phyloP scores from a whole-genome alignment of 192 early-diverging fungal species.

The Coemansia javaensis region DNA sequence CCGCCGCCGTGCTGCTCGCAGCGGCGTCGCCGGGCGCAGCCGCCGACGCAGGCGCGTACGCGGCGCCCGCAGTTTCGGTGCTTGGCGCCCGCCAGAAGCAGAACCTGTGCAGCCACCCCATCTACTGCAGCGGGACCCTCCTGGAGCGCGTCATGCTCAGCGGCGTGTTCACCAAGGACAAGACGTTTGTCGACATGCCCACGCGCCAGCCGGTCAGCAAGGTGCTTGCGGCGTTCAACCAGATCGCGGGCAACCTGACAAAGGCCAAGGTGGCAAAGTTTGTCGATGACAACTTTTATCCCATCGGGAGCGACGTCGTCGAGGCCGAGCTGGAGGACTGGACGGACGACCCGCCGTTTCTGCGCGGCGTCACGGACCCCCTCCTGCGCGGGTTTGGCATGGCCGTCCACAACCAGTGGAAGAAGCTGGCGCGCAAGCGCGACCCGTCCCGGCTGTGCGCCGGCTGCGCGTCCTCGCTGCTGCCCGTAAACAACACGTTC shows the following conservation, averaged over 20 bases:
- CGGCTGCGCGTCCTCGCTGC: constrained; percentile 55
- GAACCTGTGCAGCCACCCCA: constrained; percentile 53
- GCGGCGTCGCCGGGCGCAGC: no score
- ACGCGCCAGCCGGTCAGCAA: constrained; percentile 54
- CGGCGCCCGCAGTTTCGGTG: constrained; percentile 10
- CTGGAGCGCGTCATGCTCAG: constrained; percentile 56
- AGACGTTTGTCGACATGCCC: constrained; percentile 71
- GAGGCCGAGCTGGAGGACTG: constrained; percentile 49
- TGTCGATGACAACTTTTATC: constrained; percentile 57
- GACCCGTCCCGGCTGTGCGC: constrained; percentile 50
- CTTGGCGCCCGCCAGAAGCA: constrained; percentile 12
- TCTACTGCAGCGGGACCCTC: constrained; percentile 64
- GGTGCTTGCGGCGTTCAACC: constrained; percentile 51
- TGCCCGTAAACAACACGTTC: constrained; percentile 55
- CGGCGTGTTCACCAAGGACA: constrained; percentile 58
- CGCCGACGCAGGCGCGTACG: constrained; percentile 2
- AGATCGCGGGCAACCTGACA: constrained; percentile 35
- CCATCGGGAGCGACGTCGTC: constrained; percentile 54
- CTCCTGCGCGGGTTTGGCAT: constrained; percentile 52
- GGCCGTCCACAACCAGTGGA: constrained; percentile 61
- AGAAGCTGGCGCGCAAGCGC: constrained; percentile 52
- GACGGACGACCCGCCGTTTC: constrained; percentile 49
- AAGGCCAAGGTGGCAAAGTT: constrained; percentile 45
- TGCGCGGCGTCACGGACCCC: constrained; percentile 51
- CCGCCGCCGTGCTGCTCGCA: neutral